Percentiles rank a stretch among this genome's conserved stretches.
phyloP scores from a whole-genome alignment of 2,329 filamentous ascomycete genomes.

The Capronia epimyces region DNA sequence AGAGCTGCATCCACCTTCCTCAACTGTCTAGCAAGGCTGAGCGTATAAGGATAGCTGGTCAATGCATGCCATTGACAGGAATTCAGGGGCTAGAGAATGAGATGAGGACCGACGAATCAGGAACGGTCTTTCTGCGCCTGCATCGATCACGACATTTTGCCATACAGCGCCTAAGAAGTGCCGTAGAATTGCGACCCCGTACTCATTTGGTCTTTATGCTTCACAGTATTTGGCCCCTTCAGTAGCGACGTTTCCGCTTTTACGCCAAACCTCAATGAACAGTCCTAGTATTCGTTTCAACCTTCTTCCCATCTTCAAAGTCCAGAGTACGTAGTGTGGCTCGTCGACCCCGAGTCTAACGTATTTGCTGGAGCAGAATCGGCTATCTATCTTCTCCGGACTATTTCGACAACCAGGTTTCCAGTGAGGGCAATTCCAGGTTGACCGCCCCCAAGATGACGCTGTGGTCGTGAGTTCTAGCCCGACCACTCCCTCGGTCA shows the following conservation, averaged over 20 bases:
- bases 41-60: slow-evolving; percentile 12
- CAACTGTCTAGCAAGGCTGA: slow-evolving; percentile 15
- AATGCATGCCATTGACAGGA: slow-evolving; percentile 1
- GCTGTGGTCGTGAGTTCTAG: slow-evolving; percentile 24
- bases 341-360: no score
- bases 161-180: background rate
- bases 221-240: background rate
- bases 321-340: no score
- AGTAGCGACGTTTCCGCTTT: no score
- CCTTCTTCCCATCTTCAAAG: no score
- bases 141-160: background rate
- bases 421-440: background rate
- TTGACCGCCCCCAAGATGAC: slow-evolving; percentile 26
- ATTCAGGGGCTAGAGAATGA: background rate
- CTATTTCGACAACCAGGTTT: background rate
- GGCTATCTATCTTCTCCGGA: background rate
- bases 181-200: background rate
- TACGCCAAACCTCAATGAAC: background rate
- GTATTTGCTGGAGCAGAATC: background rate
- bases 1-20: background rate
- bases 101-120: slow-evolving; percentile 2
- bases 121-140: background rate
- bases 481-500: background rate
- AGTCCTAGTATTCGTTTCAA: background rate
- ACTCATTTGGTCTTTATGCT: background rate